A percentile compares a stretch with the other conserved stretches of the same genome.
These are phyloP conservation scores for Lentithecium fluviatile DNA, from an alignment of 495 filamentous ascomycete species.

Conservation along the genomic window DNA sequence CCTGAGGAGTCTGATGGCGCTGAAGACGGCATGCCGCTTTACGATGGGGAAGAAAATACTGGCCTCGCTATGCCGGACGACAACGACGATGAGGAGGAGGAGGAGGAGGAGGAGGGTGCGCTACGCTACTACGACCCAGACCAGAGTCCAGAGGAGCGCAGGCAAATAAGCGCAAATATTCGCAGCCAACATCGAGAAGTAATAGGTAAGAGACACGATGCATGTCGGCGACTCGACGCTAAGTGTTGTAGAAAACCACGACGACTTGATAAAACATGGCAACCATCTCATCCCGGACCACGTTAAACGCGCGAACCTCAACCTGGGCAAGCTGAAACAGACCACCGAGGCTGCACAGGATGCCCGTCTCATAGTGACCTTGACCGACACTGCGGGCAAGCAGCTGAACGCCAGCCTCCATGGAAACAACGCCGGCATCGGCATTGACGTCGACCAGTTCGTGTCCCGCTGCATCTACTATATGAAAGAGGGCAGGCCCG, in stretches of 20 bases:
- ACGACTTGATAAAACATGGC: constrained; percentile 36
- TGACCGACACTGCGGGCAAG: constrained; percentile 73
- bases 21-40: constrained; percentile 44
- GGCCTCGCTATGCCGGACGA: constrained; percentile 23
- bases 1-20: constrained; percentile 54
- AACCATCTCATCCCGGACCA: constrained; percentile 53
- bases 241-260: constrained; percentile 27
- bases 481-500: constrained; percentile 63
- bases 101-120: constrained; percentile 16
- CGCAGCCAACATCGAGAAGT: constrained; percentile 67
- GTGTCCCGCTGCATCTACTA: constrained; percentile 85
- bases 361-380: constrained; percentile 73
- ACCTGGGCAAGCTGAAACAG: constrained; percentile 74
- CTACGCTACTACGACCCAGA: constrained; percentile 75
- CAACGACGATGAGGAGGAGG: constrained; percentile 13
- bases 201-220: constrained; percentile 50
- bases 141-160: constrained; percentile 76
- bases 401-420: constrained; percentile 67
- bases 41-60: constrained; percentile 52
- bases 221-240: constrained; percentile 3
- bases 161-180: constrained; percentile 64
- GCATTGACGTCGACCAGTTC: constrained; percentile 90
- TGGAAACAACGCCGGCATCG: constrained; percentile 61
- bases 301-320: constrained; percentile 61
- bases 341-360: constrained; percentile 92